phyloP scores from a whole-genome alignment of 1,284 basidiomycete genomes.

The Gymnopus androsaceus region DNA sequence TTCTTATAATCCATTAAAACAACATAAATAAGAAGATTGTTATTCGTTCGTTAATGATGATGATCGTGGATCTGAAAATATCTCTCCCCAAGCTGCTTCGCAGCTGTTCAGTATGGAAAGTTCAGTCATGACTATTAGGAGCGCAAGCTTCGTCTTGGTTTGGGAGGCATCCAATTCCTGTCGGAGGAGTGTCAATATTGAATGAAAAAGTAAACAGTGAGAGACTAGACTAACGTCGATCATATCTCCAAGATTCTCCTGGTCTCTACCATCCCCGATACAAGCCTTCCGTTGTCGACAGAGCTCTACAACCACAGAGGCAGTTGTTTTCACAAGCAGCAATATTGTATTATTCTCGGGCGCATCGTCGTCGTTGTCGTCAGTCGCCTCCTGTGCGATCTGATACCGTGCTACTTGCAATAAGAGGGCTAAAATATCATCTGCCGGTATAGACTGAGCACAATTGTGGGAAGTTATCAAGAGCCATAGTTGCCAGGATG shows the following conservation, averaged over 20 bases:
- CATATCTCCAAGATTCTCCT: slow-evolving; percentile 30
- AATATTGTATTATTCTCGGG: neutral
- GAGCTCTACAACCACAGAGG: neutral
- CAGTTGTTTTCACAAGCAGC: neutral
- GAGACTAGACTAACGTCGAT: slow-evolving; percentile 40
- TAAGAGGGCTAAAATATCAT: neutral
- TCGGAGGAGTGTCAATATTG: slow-evolving; percentile 1
- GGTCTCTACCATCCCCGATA: slow-evolving; percentile 11
- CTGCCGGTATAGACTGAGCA: neutral
- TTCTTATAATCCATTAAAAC: neutral
- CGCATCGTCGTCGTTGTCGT: neutral
- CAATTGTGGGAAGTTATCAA: slow-evolving; percentile 26
- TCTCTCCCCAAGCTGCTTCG: slow-evolving; percentile 20
- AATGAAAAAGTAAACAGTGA: neutral
- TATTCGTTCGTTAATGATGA: neutral
- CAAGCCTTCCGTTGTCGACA: neutral
- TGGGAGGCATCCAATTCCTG: slow-evolving; percentile 28
- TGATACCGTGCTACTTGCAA: neutral
- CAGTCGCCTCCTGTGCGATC: neutral
- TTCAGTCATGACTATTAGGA: slow-evolving; percentile 33
- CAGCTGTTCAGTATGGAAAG: slow-evolving; percentile 27
- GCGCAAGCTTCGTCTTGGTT: slow-evolving; percentile 33
- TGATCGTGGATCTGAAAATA: neutral
- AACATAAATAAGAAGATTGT: neutral
- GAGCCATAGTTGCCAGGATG: slow-evolving; percentile 44